Evolutionary conservation across 306 rosid genomes (phyloP).

Genomic region (Psophocarpus tetragonolobus): DNA sequence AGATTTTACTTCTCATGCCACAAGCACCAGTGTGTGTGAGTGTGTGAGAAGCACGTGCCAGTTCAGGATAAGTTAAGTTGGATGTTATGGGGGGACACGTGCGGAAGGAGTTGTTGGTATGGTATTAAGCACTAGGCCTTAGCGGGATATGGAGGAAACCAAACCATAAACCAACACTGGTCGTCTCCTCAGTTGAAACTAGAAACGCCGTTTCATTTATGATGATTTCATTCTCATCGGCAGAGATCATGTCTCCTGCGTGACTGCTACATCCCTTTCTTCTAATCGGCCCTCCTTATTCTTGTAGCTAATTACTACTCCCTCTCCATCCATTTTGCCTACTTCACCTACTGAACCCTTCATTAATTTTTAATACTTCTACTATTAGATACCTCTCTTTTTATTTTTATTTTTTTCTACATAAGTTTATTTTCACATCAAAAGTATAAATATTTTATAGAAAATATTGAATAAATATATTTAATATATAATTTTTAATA

Average conservation of each 20-base stretch:
- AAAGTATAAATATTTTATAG: too few relatives aligned
- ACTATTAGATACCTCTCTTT: too few relatives aligned
- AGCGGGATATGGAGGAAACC: background rate
- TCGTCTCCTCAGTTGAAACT: too few relatives aligned
- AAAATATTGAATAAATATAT: too few relatives aligned
- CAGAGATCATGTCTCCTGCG: constrained; percentile 28
- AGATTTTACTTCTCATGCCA: background rate
- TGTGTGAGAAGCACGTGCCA: constrained; percentile 27
- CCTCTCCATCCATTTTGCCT: background rate
- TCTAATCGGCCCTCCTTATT: background rate
- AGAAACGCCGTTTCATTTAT: background rate
- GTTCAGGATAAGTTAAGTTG: background rate
- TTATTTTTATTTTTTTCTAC: too few relatives aligned
- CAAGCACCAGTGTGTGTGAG: background rate
- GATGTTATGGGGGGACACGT: background rate
- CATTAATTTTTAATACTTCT: background rate
- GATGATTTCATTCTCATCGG: background rate
- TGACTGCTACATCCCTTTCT: background rate
- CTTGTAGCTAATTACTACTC: background rate
- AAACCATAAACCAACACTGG: too few relatives aligned
- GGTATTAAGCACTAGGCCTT: too few relatives aligned
- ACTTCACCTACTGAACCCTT: background rate
- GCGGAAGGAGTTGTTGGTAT: background rate
- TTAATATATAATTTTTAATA: too few relatives aligned
- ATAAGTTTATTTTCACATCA: too few relatives aligned